These are phyloP conservation scores for Talaromyces thailandensis DNA, from an alignment of 495 filamentous ascomycete species.

Conservation along the genomic window DNA sequence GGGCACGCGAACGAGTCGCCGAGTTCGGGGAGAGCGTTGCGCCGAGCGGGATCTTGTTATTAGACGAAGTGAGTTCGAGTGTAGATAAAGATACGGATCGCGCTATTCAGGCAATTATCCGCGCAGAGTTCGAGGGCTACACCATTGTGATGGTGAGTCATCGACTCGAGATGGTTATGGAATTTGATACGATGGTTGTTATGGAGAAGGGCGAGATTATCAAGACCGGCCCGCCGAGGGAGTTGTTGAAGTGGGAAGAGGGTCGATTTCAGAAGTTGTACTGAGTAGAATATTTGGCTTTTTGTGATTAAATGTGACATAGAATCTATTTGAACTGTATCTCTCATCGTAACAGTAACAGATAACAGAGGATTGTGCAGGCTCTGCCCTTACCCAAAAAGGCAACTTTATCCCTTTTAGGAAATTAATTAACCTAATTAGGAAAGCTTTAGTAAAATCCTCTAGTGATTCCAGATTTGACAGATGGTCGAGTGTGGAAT, in stretches of 20 bases:
- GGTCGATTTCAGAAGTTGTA: background rate
- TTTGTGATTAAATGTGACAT: too few relatives aligned
- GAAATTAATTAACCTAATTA: too few relatives aligned
- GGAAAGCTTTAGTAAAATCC: too few relatives aligned
- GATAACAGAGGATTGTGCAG: too few relatives aligned
- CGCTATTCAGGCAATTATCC: constrained; percentile 57
- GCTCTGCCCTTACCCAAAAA: too few relatives aligned
- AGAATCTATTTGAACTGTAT: too few relatives aligned
- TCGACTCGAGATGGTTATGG: constrained; percentile 24
- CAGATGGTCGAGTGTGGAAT: too few relatives aligned
- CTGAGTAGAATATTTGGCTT: background rate
- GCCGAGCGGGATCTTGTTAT: constrained; percentile 38
- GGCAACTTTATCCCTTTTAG: too few relatives aligned
- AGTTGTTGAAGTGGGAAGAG: background rate
- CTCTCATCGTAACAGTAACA: too few relatives aligned
- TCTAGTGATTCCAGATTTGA: too few relatives aligned
- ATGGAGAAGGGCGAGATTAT: constrained; percentile 20
- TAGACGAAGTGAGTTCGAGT: constrained; percentile 44
- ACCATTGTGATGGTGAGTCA: constrained; percentile 34
- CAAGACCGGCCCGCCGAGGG: constrained; percentile 17
- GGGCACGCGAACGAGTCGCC: too few relatives aligned
- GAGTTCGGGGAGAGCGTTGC: background rate
- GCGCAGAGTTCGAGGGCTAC: constrained; percentile 34
- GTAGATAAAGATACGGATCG: constrained; percentile 52
- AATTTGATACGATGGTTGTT: constrained; percentile 32